Evolutionary conservation across 345 rosid genomes (phyloP), one percentile per base, ranked within the genome.

Genomic region (Brassica rapa): DNA sequence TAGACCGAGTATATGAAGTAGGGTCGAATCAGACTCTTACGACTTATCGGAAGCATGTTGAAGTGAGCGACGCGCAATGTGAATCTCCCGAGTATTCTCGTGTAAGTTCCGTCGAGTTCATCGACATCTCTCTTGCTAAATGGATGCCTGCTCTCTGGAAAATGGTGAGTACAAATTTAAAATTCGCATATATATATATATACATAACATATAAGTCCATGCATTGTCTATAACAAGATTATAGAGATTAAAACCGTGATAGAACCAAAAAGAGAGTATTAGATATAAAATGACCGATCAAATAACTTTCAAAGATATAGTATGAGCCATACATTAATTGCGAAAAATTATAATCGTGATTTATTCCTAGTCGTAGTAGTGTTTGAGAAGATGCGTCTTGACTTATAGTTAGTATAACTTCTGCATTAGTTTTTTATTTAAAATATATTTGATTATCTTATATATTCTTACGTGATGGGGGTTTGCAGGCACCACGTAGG

Each of bases 401-500:
- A 29, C 16, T 62, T 62, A 24, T 11, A 24, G 32, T 24, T 60
- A n/a, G 7, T 60, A 11, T 62, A 30, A 30, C 41, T 30, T 30
- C 37, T 62, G 39, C 21, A 30, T 63, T 33, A 32, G 6, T 15
- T 6, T 27, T 62, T 29, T 62, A 33, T 32, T 2, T 8, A 8
- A 21, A 21, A 5, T 14, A 12, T 51, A 14, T 51, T 51, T 27
- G 25, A 32, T 25, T 51, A 8, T 27, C 1, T 16, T 33, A 15
- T 25, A 41, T 46, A 8, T 27, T 27, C n/a, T 19, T 27, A 10
- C 12, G 7, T 74, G 49, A 39, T 35, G 25, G 66, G 55, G 49
- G 43, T 24, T 12, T 19, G 30, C 90, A 94, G 98, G 97, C 97
- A 11, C 97, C 93, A 66, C 76, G 83, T n/a, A 75, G 83, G 66